Percentiles rank a stretch among this genome's conserved stretches.
Evolutionary conservation across 495 filamentous ascomycete genomes (phyloP).

Genomic region (Xylaria intraflava): DNA sequence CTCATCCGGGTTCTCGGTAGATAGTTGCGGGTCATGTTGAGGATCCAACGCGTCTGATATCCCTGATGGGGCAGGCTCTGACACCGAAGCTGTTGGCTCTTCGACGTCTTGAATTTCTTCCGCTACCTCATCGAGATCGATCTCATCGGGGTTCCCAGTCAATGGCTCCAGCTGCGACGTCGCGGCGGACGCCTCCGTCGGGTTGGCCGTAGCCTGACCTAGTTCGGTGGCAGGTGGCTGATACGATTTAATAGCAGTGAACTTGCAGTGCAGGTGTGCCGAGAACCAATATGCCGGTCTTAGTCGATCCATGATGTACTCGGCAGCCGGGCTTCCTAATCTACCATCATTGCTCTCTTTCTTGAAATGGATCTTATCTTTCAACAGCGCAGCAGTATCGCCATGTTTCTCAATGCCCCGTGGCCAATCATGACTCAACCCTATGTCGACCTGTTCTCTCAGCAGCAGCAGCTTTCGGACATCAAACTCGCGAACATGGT

Average conservation of each 20-base stretch:
- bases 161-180: not conserved
- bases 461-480: slow-evolving; percentile 82
- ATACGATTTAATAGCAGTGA: slow-evolving; percentile 64
- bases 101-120: not conserved
- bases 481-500: slow-evolving; percentile 87
- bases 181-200: not conserved
- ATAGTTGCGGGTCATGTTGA: not conserved
- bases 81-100: not conserved
- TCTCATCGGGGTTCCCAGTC: slow-evolving; percentile 44
- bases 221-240: slow-evolving; percentile 24
- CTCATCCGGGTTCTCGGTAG: slow-evolving; percentile 27
- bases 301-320: slow-evolving; percentile 69
- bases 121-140: slow-evolving; percentile 48
- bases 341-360: slow-evolving; percentile 64
- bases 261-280: slow-evolving; percentile 87
- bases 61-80: not conserved
- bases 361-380: slow-evolving; percentile 63
- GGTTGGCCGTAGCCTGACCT: not conserved
- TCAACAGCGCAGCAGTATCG: slow-evolving; percentile 55
- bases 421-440: slow-evolving; percentile 95
- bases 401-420: slow-evolving; percentile 69
- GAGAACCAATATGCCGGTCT: slow-evolving; percentile 88
- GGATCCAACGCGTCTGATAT: not conserved
- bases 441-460: slow-evolving; percentile 75
- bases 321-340: slow-evolving; percentile 72